Conservation (phyloP, 192 early-diverging fungal genomes). For the Pecoramyces ruminantium region DNA sequence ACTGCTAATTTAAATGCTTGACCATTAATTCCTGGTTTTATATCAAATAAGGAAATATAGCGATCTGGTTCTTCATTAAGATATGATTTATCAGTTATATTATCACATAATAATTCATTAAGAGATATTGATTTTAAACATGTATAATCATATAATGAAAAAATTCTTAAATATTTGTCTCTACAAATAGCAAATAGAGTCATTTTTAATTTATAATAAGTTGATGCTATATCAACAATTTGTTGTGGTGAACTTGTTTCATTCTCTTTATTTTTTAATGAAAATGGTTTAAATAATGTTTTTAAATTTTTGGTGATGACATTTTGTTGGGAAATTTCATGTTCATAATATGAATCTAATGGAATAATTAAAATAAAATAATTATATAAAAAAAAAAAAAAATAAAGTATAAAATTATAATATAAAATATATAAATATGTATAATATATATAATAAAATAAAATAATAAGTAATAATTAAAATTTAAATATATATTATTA, state of each 20-base stretch:
- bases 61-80: background rate
- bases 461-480: no score
- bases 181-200: background rate
- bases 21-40: background rate
- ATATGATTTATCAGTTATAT: background rate
- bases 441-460: no score
- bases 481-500: no score
- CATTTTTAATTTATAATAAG: background rate
- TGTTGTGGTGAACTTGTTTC: background rate
- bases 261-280: background rate
- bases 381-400: background rate
- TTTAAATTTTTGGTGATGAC: background rate
- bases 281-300: background rate
- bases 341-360: background rate
- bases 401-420: no score
- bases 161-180: background rate
- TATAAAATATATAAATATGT: no score
- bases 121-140: background rate
- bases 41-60: background rate
- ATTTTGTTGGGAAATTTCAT: background rate
- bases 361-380: background rate
- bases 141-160: background rate
- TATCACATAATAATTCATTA: background rate
- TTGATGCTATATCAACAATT: background rate
- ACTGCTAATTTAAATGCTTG: background rate